These are phyloP conservation scores for Rosellinia necatrix DNA, from an alignment of 2,329 filamentous ascomycete genomes.

Conservation along the genomic window DNA sequence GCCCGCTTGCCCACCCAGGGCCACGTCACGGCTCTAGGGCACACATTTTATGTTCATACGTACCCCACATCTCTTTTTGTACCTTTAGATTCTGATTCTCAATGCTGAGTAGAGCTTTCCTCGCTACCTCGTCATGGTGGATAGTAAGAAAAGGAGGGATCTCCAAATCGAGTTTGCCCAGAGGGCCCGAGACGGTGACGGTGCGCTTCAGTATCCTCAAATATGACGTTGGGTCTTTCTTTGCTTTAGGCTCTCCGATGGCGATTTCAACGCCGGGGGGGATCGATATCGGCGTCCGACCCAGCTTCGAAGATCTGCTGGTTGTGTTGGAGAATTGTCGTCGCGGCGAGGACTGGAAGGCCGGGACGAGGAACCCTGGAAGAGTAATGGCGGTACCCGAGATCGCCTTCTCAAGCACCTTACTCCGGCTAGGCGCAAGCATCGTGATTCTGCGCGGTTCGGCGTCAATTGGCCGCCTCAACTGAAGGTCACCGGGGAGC, in stretches of 20 bases:
- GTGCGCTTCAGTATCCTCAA: slow-evolving; percentile 66
- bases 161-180: slow-evolving; percentile 77
- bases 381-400: slow-evolving; percentile 56
- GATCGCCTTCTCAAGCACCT: slow-evolving; percentile 62
- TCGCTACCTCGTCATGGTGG: slow-evolving; percentile 64
- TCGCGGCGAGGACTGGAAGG: slow-evolving; percentile 58
- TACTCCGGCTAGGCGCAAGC: slow-evolving; percentile 67
- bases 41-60: neutral
- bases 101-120: slow-evolving; percentile 71
- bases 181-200: slow-evolving; percentile 78
- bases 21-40: neutral
- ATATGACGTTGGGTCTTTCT: slow-evolving; percentile 62
- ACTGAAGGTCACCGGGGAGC: slow-evolving; percentile 8
- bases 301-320: slow-evolving; percentile 77
- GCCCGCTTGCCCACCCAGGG: neutral
- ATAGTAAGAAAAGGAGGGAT: slow-evolving; percentile 81
- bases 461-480: slow-evolving; percentile 29
- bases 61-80: slow-evolving; percentile 97
- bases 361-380: slow-evolving; percentile 74
- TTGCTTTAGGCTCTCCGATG: slow-evolving; percentile 64
- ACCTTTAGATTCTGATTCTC: slow-evolving; percentile 69
- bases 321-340: slow-evolving; percentile 75
- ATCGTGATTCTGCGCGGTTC: slow-evolving; percentile 49
- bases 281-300: slow-evolving; percentile 76
- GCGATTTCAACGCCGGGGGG: slow-evolving; percentile 82